Evolutionary conservation across 2,329 filamentous ascomycete species (phyloP).

Genomic region (Orbilia brochopaga): DNA sequence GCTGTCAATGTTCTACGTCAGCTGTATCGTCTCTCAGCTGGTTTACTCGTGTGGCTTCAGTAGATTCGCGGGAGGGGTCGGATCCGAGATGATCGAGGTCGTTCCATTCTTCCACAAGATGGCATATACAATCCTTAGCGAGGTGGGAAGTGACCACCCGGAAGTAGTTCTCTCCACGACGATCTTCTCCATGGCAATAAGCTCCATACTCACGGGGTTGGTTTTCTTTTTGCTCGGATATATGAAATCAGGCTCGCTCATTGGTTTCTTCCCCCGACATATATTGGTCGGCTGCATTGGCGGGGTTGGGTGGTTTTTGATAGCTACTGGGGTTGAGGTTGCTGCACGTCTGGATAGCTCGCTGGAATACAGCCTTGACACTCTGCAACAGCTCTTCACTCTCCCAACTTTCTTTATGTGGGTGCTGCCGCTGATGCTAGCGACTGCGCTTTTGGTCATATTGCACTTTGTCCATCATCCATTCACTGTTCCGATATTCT

Average conservation of each 20-base stretch:
- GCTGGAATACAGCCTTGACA: conserved; percentile 78
- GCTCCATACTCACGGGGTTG: conserved; percentile 85
- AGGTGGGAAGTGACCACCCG: conserved; percentile 78
- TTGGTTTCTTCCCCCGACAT: conserved; percentile 95
- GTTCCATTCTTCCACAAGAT: conserved; percentile 96
- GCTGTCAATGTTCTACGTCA: conserved; percentile 98
- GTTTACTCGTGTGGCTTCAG: conserved; percentile 85
- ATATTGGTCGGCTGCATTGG: conserved; percentile 97
- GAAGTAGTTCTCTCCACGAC: conserved; percentile 92
- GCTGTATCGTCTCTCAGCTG: conserved; percentile 90
- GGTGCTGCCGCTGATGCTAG: conserved; percentile 77
- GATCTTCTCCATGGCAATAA: conserved; percentile 86
- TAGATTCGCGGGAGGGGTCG: conserved; percentile 86
- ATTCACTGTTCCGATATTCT: conserved; percentile 78
- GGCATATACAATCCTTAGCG: conserved; percentile 82
- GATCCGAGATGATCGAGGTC: conserved; percentile 79
- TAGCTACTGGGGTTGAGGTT: conserved; percentile 90
- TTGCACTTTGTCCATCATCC: conserved; percentile 79
- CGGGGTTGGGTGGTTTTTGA: conserved; percentile 92
- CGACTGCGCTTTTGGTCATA: conserved; percentile 75
- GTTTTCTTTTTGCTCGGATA: conserved; percentile 91
- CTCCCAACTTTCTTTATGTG: conserved; percentile 79
- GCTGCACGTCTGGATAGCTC: conserved; percentile 86
- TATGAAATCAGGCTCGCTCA: conserved; percentile 86
- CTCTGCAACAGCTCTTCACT: conserved; percentile 74